Percentiles rank a stretch among this genome's conserved stretches.
phyloP scores from a whole-genome alignment of 176 grass and related monocot species.

The Paspalum vaginatum region DNA sequence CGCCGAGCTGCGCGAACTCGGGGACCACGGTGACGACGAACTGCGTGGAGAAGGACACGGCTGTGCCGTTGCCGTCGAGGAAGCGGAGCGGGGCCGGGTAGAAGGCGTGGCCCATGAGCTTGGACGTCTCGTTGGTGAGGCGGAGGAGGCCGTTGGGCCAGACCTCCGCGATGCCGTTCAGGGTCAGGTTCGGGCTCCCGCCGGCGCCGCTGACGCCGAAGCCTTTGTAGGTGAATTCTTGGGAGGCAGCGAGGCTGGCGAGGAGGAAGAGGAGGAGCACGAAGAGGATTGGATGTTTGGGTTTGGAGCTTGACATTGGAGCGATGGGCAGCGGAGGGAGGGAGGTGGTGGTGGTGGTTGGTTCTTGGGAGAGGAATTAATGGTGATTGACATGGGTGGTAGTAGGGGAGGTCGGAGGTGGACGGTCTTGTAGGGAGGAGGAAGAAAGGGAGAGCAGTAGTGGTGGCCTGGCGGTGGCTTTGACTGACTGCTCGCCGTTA shows the following conservation, averaged over 20 bases:
- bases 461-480: neutral
- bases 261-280: constrained; percentile 5
- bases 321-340: neutral
- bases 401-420: neutral
- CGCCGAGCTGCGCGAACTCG: constrained; percentile 76
- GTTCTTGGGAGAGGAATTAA: neutral
- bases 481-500: neutral
- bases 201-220: constrained; percentile 30
- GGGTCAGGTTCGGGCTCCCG: constrained; percentile 35
- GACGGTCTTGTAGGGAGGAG: constrained; percentile 35
- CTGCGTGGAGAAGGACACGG: constrained; percentile 77
- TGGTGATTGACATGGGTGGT: neutral
- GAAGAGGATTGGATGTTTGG: neutral
- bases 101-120: constrained; percentile 74
- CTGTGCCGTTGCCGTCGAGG: constrained; percentile 40
- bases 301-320: constrained; percentile 39
- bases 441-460: constrained; percentile 20
- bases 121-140: constrained; percentile 75
- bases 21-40: constrained; percentile 79
- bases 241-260: constrained; percentile 27
- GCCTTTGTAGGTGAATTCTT: constrained; percentile 66
- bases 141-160: constrained; percentile 51
- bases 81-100: constrained; percentile 54
- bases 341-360: neutral
- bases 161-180: constrained; percentile 63